Conservation (phyloP, 2,329 filamentous ascomycete species). For the Colletotrichum eleusines region DNA sequence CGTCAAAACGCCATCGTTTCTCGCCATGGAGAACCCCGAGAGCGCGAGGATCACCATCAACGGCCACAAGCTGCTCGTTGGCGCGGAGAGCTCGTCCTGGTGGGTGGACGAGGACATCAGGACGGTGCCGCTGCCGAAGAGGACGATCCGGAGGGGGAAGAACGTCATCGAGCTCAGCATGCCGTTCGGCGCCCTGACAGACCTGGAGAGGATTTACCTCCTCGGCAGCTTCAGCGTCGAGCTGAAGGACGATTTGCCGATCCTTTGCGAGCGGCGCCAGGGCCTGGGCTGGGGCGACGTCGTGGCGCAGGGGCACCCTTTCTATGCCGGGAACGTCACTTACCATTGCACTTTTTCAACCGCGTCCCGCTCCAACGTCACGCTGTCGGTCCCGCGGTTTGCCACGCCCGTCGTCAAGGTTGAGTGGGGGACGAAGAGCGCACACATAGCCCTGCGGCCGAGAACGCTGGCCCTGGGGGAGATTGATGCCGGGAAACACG, state of each 20-base stretch:
- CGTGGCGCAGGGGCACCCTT: slow-evolving; percentile 44
- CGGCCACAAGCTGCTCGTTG: slow-evolving; percentile 19
- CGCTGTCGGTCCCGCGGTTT: slow-evolving; percentile 28
- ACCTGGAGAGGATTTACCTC: slow-evolving; percentile 49
- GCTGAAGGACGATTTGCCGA: slow-evolving; percentile 30
- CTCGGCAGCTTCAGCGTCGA: slow-evolving; percentile 47
- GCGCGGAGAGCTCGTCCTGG: slow-evolving; percentile 34
- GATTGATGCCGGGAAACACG: slow-evolving; percentile 16
- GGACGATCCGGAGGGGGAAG: slow-evolving; percentile 43
- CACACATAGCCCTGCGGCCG: slow-evolving; percentile 29
- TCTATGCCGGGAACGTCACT: slow-evolving; percentile 45
- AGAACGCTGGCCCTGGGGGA: slow-evolving; percentile 3
- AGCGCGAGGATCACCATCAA: slow-evolving; percentile 45
- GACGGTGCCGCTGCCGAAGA: slow-evolving; percentile 43
- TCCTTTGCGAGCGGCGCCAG: slow-evolving; percentile 16
- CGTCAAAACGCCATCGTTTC: slow-evolving; percentile 27
- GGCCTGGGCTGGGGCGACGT: slow-evolving; percentile 46
- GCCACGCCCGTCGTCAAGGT: slow-evolving; percentile 36
- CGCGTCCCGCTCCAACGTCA: slow-evolving; percentile 5
- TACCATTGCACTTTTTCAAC: slow-evolving; percentile 43
- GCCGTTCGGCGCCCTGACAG: slow-evolving; percentile 48
- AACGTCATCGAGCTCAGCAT: slow-evolving; percentile 45
- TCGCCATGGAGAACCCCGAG: slow-evolving; percentile 48
- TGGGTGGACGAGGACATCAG: slow-evolving; percentile 51
- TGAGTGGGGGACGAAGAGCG: slow-evolving; percentile 2